phyloP scores from a whole-genome alignment of 1,139 yeast species.

The Hyphopichia fennica region DNA sequence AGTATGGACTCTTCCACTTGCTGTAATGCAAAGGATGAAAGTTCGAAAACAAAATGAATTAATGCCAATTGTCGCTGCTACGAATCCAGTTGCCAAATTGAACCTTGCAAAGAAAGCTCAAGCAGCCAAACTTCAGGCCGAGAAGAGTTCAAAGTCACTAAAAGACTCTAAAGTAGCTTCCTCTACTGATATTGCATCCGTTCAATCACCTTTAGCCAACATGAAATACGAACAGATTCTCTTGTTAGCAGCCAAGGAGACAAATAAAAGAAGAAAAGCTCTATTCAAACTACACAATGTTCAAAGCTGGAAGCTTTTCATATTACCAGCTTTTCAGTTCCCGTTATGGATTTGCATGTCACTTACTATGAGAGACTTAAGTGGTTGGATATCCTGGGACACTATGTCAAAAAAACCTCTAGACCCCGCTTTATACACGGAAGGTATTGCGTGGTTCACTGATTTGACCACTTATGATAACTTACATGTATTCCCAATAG shows the following conservation, averaged over 20 bases:
- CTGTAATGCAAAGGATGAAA: conserved; percentile 68
- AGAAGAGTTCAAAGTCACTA: conserved; percentile 13
- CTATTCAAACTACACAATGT: conserved; percentile 67
- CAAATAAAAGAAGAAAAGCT: conserved; percentile 67
- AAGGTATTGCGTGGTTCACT: conserved; percentile 59
- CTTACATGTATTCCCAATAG: conserved; percentile 62
- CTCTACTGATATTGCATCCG: conserved; percentile 12
- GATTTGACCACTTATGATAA: conserved; percentile 67
- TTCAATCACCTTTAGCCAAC: conserved; percentile 33
- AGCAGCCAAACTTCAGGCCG: conserved; percentile 33
- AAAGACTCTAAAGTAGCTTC: conserved; percentile 13
- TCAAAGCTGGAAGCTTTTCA: conserved; percentile 76
- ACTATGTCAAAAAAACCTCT: conserved; percentile 47
- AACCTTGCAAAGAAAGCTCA: conserved; percentile 64
- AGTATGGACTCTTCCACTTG: conserved; percentile 72
- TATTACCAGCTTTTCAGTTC: conserved; percentile 75
- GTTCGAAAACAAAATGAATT: conserved; percentile 69
- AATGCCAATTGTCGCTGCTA: conserved; percentile 68
- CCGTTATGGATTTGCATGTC: conserved; percentile 89
- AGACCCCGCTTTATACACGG: conserved; percentile 54
- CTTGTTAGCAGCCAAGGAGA: conserved; percentile 73
- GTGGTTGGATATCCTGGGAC: conserved; percentile 68
- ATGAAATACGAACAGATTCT: conserved; percentile 77
- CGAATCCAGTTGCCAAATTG: conserved; percentile 71
- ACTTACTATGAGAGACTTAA: conserved; percentile 69